Base-by-base conservation (phyloP, 2,329 filamentous ascomycete genomes). In the Trichoderma simmonsii region DNA sequence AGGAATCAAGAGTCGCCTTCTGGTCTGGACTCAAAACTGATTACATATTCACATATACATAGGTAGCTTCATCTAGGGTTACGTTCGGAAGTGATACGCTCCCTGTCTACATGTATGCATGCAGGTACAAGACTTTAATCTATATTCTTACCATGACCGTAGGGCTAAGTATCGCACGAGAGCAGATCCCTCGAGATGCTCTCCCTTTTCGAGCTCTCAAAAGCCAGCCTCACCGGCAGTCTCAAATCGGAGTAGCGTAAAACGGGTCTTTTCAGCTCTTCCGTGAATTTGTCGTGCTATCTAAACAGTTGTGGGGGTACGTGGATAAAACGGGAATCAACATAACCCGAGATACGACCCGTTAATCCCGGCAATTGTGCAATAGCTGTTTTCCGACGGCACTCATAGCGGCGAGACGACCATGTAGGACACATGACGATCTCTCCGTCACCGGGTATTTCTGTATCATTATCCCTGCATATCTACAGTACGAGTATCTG, bases 391-490 rank as follows among this genome's bases (percentile, higher is more conserved):
- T 68, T 69, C 56, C 26, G 43, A 65, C 43, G 43, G 28, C 43
- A 36, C 43, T 65, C n/a, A 14, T 54, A 28, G 39, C 18, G 59
- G 36, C 36, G 28, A 43, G 39, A 43, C 39, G 39, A 43, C 15
- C n/a, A n/a, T 43, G 43, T 54, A 21, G 65, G 39, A 43, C 65
- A 43, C 34, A 68, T 43, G 65, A 43, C 34, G 65, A 69, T 69
- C 65, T 69, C 36, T 60, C 12, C 36, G 56, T 61, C 65, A 60
- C 65, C 56, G 56, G 65, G 36, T 69, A 48, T 69, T 59, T 34
- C 30, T 39, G 34, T 39, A 63, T 63, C 36, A 32, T 43, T 18
- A 54, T 36, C 56, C 56, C 28, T 48, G 65, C 65, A 24, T 56
- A 64, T 30, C 39, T 18, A 43, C 7, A 3, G 6, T n/a, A n/a